Evolutionary conservation across 441 rosid species (phyloP).

Genomic region (Jatropha podagrica): DNA sequence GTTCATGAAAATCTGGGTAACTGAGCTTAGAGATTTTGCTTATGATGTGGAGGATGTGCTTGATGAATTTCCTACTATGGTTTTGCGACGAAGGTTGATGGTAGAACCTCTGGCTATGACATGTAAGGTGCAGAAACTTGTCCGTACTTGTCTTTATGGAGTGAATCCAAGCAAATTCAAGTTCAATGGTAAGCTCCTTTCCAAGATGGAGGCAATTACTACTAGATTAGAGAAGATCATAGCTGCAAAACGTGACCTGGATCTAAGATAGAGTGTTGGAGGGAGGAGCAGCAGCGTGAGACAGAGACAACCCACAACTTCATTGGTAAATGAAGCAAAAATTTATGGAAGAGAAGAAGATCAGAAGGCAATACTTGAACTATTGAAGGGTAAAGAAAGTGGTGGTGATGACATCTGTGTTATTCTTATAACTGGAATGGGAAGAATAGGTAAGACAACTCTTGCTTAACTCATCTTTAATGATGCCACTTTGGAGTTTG

Average conservation of each 20-base stretch:
- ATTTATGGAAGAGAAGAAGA: constrained; percentile 24
- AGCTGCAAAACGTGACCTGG: neutral
- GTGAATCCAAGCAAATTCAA: neutral
- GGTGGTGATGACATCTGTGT: constrained; percentile 2
- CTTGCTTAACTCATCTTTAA: constrained; percentile 13
- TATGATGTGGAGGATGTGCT: constrained; percentile 25
- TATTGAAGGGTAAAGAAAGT: constrained; percentile 11
- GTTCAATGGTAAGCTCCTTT: neutral
- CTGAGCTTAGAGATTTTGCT: constrained; percentile 29
- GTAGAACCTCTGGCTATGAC: neutral
- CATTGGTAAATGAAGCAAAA: constrained; percentile 17
- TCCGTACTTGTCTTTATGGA: neutral
- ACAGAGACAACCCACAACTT: constrained; percentile 7
- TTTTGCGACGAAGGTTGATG: neutral
- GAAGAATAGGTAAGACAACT: constrained; percentile 16
- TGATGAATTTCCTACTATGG: constrained; percentile 20
- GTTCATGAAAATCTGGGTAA: constrained; percentile 25
- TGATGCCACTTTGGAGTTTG: neutral
- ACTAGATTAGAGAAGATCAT: constrained; percentile 5
- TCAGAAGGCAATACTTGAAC: constrained; percentile 3
- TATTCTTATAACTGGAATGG: constrained; percentile 7
- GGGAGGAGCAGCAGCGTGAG: neutral
- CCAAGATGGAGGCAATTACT: constrained; percentile 8
- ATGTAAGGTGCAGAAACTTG: neutral
- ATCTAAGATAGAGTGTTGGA: neutral